Base-by-base conservation (phyloP, 192 early-diverging fungal genomes). In the Coemansia sp. region DNA sequence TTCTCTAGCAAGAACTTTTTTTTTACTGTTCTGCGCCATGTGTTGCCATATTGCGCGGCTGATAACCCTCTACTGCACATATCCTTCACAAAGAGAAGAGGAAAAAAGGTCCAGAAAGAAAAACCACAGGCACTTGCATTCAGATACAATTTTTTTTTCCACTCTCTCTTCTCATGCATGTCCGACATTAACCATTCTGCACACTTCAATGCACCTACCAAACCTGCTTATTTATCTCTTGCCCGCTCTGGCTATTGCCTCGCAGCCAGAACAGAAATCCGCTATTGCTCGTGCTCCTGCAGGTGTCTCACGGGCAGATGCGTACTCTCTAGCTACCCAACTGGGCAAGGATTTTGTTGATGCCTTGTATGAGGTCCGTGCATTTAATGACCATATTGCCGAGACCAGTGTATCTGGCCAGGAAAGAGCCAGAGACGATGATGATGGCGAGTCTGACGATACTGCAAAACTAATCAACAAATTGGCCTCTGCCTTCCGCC, bases 381-480 rank as follows among this genome's bases (percentile, higher is more conserved):
- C 49, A 4, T 32, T 38, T 26, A 44, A 58, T 16, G 70, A 81
- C 21, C 66, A 70, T 5, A 52, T 38, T 4, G 26, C 70, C 23
- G 26, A n/a, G 19, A 28, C 58, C 16, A 8, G 38, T 39, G 37
- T 37, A 5, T 30, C 50, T n/a, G 42, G 14, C 26, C 50, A 59
- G 30, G 61, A 55, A 1, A 66, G 74, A 14, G 79, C 70, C 42
- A 76, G 73, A 32, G 67, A 64, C 49, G 63, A 72, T 16, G 68
- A 76, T 35, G 77, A 70, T 47, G 38, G 42, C 50, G 72, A 74
- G 33, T 65, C 66, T 53, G 77, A 69, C 37, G 74, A 76, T 28
- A 73, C 79, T 7, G 35, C 70, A 17, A 76, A 76, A 44, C 69
- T 81, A 1, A 50, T 81, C 13, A 73, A 68, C 50, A 68, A 76